A percentile compares a stretch with the other conserved stretches of the same genome.
phyloP scores from a whole-genome alignment of 2,329 filamentous ascomycete genomes.

The Neurospora sp. region DNA sequence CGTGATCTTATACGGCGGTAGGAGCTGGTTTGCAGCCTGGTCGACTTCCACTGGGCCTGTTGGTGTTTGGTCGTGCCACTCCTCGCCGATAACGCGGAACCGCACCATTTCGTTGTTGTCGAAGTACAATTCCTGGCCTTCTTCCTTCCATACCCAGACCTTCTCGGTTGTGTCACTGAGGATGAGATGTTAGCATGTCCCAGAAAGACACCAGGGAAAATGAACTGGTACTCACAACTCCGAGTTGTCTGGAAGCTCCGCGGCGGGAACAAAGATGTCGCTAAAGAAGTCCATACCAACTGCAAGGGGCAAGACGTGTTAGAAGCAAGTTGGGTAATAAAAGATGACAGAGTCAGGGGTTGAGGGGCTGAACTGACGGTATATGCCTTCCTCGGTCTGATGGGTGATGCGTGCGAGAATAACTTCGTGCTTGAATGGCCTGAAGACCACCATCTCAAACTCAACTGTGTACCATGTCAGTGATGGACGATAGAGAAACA shows the following conservation, averaged over 20 bases:
- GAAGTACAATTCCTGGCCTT: constrained; percentile 68
- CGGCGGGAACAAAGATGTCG: constrained; percentile 72
- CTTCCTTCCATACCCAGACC: constrained; percentile 76
- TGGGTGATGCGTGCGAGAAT: constrained; percentile 75
- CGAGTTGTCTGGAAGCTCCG: constrained; percentile 64
- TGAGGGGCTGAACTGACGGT: constrained; percentile 36
- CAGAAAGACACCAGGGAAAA: background rate
- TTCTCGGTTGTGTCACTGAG: constrained; percentile 61
- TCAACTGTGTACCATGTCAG: constrained; percentile 50
- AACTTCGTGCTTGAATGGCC: constrained; percentile 92
- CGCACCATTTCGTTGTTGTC: constrained; percentile 84
- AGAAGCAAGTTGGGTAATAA: background rate
- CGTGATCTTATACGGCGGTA: constrained; percentile 59
- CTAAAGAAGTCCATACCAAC: constrained; percentile 89
- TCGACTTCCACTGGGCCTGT: constrained; percentile 54
- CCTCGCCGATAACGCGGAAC: constrained; percentile 75
- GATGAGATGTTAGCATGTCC: constrained; percentile 14
- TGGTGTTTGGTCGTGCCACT: constrained; percentile 84
- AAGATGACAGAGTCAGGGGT: background rate
- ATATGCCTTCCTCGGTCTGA: constrained; percentile 61
- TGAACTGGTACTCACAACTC: constrained; percentile 51
- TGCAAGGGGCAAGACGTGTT: constrained; percentile 20
- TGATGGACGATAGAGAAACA: background rate
- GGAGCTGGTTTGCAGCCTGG: constrained; percentile 43
- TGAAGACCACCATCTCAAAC: constrained; percentile 87